A percentile compares a stretch with the other conserved stretches of the same genome.
Evolutionary conservation across 768 basidiomycete species (phyloP).

Genomic region (Hydnomerulius pinastri): DNA sequence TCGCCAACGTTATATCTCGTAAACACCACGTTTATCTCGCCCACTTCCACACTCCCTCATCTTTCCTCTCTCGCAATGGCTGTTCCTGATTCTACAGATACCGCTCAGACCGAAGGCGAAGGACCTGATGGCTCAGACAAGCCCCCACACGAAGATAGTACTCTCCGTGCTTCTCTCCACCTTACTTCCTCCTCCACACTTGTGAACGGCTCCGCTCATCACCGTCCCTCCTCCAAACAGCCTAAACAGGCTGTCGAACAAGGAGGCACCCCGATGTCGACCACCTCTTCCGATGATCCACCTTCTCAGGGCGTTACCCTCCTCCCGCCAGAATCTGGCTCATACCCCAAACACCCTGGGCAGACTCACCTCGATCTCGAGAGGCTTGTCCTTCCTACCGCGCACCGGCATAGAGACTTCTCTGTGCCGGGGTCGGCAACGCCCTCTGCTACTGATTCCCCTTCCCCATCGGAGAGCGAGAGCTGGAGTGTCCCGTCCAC

Average conservation of each 20-base stretch:
- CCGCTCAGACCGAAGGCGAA: slow-evolving; percentile 56
- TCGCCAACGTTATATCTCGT: slow-evolving; percentile 3
- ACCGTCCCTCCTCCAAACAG: slow-evolving; percentile 17
- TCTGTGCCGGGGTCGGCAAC: slow-evolving; percentile 44
- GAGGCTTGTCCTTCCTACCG: too few species aligned
- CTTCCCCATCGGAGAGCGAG: slow-evolving; percentile 59
- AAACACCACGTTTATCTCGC: slow-evolving; percentile 13
- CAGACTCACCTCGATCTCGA: too few species aligned
- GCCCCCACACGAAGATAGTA: slow-evolving; percentile 45
- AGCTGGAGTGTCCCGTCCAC: slow-evolving; percentile 64
- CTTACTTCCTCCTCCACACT: slow-evolving; percentile 12
- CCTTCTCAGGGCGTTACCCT: too few species aligned
- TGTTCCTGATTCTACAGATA: slow-evolving; percentile 49
- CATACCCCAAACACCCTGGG: too few species aligned
- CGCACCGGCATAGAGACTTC: too few species aligned
- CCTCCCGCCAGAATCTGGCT: too few species aligned
- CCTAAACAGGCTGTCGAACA: slow-evolving; percentile 18
- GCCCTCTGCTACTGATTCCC: slow-evolving; percentile 44
- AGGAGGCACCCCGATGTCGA: slow-evolving; percentile 8
- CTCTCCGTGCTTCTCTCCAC: slow-evolving; percentile 13
- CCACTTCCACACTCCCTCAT: slow-evolving; percentile 19
- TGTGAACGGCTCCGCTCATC: slow-evolving; percentile 11
- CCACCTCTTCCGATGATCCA: background rate
- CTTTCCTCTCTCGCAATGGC: slow-evolving; percentile 35
- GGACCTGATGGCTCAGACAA: slow-evolving; percentile 60